Evolutionary conservation across 2,329 filamentous ascomycete genomes (phyloP), one percentile per base, ranked within the genome.

Genomic region (Taxawa tesnikishii): DNA sequence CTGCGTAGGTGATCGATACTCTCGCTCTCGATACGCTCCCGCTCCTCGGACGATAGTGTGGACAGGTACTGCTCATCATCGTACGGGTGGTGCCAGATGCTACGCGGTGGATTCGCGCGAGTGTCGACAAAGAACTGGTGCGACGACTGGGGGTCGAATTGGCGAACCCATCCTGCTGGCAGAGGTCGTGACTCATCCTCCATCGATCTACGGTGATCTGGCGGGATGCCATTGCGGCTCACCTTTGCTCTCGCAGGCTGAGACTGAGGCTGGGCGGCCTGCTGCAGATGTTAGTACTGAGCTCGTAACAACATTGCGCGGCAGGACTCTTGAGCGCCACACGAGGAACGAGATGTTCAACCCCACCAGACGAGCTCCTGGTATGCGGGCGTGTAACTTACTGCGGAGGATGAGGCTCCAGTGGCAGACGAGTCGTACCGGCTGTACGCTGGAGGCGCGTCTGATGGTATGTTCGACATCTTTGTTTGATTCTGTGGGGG

Each of bases 61-160:
- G 45, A 45, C 15, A 76, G 53, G 45, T 66, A 75, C 31, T 62
- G 42, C 2, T 67, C 61, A 44, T 75, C 72, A 43, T 76, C 73
- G 48, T 73, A 68, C 0, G 73, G 72, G 45, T 76, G 73, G 27
- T 65, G 60, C 73, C 73, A 76, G 42, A 71, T 73, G 35, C 65
- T 67, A 28, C 68, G 63, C 1, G 70, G 70, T 1, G 71, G 71
- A 9, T 63, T 51, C 16, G 56, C 50, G 17, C 44, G 62, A 2
- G 69, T 75, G 50, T 76, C 67, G 44, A 76, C 71, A 51, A 73
- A 76, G 63, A 74, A 77, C 43, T 75, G 71, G 44, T 76, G 73
- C 12, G 63, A 47, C 9, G 58, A 59, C 31, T 65, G 44, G 1
- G 60, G 47, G 45, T 77, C 72, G 48, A 65, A 75, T 37, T 64